Evolutionary conservation across 805 yeast genomes (phyloP).

Genomic region (Barnettozyma populi): DNA sequence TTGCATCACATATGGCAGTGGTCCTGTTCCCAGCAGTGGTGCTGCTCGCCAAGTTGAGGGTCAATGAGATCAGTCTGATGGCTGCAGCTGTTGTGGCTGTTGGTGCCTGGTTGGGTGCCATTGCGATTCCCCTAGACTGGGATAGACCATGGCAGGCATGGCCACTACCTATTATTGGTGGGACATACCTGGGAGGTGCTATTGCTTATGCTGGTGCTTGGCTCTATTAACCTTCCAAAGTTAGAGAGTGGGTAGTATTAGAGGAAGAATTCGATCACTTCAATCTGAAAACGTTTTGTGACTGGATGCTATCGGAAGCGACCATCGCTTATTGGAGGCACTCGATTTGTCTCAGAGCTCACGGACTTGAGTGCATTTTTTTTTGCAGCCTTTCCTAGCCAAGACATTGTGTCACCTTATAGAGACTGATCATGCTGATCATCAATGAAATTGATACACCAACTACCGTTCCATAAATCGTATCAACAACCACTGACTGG

Average conservation of each 20-base stretch:
- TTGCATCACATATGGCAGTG: constrained; percentile 57
- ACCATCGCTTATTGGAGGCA: neutral
- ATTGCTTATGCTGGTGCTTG: constrained; percentile 41
- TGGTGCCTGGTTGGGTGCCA: constrained; percentile 90
- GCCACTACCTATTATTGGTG: constrained; percentile 84
- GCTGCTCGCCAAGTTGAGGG: constrained; percentile 45
- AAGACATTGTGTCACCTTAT: too few relatives aligned
- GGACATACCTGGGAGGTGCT: constrained; percentile 70
- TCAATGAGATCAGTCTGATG: constrained; percentile 24
- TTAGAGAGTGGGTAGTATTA: neutral
- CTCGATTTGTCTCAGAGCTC: neutral
- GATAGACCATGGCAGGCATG: constrained; percentile 95
- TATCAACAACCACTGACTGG: too few relatives aligned
- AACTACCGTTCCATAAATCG: too few relatives aligned
- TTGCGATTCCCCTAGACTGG: constrained; percentile 96
- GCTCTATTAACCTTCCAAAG: constrained; percentile 2
- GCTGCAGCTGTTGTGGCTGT: constrained; percentile 32
- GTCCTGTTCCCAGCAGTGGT: constrained; percentile 63
- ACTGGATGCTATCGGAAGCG: too few relatives aligned
- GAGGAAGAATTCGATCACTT: too few relatives aligned
- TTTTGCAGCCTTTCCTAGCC: too few relatives aligned
- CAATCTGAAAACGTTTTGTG: too few relatives aligned
- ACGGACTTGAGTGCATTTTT: too few relatives aligned
- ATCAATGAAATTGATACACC: too few relatives aligned
- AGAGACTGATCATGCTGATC: too few relatives aligned